Evolutionary conservation across 2,329 filamentous ascomycete genomes (phyloP), one percentile per base, ranked within the genome.

Genomic region (Botrytis byssoidea): DNA sequence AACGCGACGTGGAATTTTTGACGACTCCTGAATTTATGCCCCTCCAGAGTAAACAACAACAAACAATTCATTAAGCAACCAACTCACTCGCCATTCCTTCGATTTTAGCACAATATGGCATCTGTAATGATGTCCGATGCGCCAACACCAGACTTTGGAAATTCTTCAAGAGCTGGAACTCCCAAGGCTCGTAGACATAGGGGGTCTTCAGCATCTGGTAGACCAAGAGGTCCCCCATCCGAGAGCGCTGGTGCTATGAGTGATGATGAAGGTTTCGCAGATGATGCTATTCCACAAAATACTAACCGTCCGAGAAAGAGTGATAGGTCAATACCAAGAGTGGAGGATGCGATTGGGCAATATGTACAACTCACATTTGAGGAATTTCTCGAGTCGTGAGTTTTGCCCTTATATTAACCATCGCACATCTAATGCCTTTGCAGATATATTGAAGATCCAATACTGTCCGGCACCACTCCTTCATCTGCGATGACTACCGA

Each of bases 291-390:
- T 16, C 89, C 89, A 84, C 85, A 74, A 82, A 86, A 74, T 84
- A 88, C 74, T 81, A 85, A 35, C 82, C 84, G 64, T 84, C 78
- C 78, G 57, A 78, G 74, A 65, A 78, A 88, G 73, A 81, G 78
- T 48, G 74, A 86, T 85, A 70, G 83, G 61, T 84, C 87, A 74
- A 88, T 96, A 46, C 90, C 92, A 9, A 88, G 89, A 74, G 92
- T 95, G 10, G 90, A 94, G 76, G 93, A 97, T 82, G 88, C 88
- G 74, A 91, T 93, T 68, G 93, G 92, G 75, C 86, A 93, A 76
- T 88, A 91, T 71, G 88, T 95, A 40, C 92, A 93, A 80, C 86
- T 91, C 73, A 89, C 91, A 73, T 96, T 97, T 80, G 91, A 95
- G 82, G 87, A 88, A 77, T 97, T 96, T 80, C 88, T 97, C 40